A percentile compares a stretch with the other conserved stretches of the same genome.
Conservation (phyloP, 805 yeast genomes). For the Pichia nakasei region DNA sequence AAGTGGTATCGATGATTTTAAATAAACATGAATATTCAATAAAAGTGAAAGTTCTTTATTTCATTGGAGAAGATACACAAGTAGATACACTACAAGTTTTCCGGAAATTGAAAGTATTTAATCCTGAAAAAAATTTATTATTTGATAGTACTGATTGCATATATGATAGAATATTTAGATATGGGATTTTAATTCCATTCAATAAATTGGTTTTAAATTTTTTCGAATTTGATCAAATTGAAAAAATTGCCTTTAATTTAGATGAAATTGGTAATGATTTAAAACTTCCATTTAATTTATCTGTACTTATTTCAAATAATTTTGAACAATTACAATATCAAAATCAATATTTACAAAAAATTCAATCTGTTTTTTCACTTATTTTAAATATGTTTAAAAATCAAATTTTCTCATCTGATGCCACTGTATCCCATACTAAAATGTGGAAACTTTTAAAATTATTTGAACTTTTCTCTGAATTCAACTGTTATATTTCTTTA, state of each 20-base stretch:
- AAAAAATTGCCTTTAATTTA: not conserved
- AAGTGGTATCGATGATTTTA: constrained; percentile 1
- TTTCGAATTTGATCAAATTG: not conserved
- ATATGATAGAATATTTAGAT: not conserved
- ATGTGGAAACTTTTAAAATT: not conserved
- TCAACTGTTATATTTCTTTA: constrained; percentile 1
- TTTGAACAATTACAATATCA: not conserved
- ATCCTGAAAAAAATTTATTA: not conserved
- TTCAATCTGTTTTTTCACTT: constrained; percentile 1
- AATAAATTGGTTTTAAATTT: not conserved
- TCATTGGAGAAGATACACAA: not conserved
- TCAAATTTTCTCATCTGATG: not conserved
- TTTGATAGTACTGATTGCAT: not conserved
- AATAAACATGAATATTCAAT: constrained; percentile 8
- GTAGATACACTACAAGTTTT: not conserved
- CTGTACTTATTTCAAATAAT: not conserved
- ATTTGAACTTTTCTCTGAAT: not conserved
- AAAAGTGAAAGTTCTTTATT: not conserved
- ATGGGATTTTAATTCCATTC: not conserved
- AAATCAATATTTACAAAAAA: not conserved
- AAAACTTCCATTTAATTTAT: not conserved
- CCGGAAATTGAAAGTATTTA: not conserved
- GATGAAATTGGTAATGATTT: not conserved
- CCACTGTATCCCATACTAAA: not conserved
- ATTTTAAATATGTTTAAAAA: not conserved